phyloP scores from a whole-genome alignment of 1,139 yeast genomes.

The Taphrina wiesneri region DNA sequence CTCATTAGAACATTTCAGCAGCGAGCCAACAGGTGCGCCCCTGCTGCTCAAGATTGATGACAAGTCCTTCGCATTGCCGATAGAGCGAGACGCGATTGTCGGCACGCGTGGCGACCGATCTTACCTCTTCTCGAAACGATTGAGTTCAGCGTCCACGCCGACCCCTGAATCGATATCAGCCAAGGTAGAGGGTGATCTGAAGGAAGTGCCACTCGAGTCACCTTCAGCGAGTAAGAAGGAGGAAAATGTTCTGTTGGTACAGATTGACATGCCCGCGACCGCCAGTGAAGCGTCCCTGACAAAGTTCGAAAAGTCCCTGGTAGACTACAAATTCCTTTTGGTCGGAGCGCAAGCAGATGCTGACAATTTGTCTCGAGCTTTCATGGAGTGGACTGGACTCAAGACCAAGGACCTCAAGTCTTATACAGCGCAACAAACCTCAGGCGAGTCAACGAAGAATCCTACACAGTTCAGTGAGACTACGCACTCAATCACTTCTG shows the following conservation, averaged over 20 bases:
- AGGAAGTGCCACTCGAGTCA: conserved; percentile 1
- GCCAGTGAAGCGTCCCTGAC: conserved; percentile 25
- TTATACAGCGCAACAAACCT: background rate
- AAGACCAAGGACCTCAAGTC: conserved; percentile 9
- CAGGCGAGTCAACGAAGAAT: conserved; percentile 3
- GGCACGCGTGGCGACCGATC: conserved; percentile 31
- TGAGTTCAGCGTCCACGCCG: background rate
- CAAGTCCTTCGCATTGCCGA: conserved; percentile 17
- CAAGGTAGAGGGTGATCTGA: background rate
- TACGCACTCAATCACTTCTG: conserved; percentile 12
- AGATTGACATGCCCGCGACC: conserved; percentile 10
- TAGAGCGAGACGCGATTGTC: conserved; percentile 21
- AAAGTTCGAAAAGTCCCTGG: conserved; percentile 13
- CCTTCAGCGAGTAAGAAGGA: background rate
- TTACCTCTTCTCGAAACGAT: conserved; percentile 10
- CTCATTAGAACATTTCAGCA: conserved; percentile 5
- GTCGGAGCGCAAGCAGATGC: conserved; percentile 32
- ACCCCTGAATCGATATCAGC: background rate
- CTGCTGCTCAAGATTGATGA: conserved; percentile 3
- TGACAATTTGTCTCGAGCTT: conserved; percentile 14
- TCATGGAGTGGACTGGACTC: conserved; percentile 21
- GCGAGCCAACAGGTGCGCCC: background rate
- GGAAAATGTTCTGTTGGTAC: conserved; percentile 1
- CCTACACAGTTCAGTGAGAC: conserved; percentile 21
- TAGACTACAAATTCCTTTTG: conserved; percentile 17